Evolutionary conservation across 768 basidiomycete genomes (phyloP).

Genomic region (Lactifluus hygrophoroides): DNA sequence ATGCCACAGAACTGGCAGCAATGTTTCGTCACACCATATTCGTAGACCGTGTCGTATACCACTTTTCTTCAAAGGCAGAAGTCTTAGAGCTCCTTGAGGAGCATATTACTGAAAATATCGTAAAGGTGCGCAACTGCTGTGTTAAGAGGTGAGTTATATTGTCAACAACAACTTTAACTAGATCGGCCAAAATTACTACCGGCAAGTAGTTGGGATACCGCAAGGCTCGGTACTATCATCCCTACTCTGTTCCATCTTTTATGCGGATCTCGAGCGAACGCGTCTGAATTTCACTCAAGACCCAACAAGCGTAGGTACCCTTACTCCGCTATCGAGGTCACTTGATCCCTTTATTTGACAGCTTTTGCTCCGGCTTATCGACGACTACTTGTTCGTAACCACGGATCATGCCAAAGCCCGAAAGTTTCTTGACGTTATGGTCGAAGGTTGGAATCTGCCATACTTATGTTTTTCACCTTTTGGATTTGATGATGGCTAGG

Average conservation of each 20-base stretch:
- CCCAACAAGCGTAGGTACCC: constrained; percentile 48
- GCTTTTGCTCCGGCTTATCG: constrained; percentile 80
- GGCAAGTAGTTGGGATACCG: constrained; percentile 90
- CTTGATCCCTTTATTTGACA: constrained; percentile 25
- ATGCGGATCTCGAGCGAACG: constrained; percentile 76
- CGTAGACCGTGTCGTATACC: constrained; percentile 70
- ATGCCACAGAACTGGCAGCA: constrained; percentile 59
- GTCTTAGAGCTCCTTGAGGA: constrained; percentile 73
- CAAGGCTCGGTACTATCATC: constrained; percentile 96
- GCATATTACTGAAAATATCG: constrained; percentile 88
- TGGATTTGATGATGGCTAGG: constrained; percentile 34
- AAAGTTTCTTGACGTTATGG: constrained; percentile 70
- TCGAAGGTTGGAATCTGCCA: constrained; percentile 39
- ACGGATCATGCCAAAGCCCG: constrained; percentile 51
- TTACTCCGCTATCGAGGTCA: background rate
- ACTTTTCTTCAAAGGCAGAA: constrained; percentile 42
- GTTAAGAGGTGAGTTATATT: background rate
- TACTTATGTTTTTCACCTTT: background rate
- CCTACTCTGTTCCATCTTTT: constrained; percentile 90
- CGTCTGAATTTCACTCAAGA: constrained; percentile 48
- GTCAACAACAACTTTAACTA: constrained; percentile 26
- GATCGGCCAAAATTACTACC: constrained; percentile 77
- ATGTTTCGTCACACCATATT: constrained; percentile 71
- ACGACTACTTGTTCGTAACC: constrained; percentile 90
- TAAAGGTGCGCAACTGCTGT: constrained; percentile 49